Evolutionary conservation across 2,329 filamentous ascomycete genomes (phyloP).

Genomic region (Beauveria australis): DNA sequence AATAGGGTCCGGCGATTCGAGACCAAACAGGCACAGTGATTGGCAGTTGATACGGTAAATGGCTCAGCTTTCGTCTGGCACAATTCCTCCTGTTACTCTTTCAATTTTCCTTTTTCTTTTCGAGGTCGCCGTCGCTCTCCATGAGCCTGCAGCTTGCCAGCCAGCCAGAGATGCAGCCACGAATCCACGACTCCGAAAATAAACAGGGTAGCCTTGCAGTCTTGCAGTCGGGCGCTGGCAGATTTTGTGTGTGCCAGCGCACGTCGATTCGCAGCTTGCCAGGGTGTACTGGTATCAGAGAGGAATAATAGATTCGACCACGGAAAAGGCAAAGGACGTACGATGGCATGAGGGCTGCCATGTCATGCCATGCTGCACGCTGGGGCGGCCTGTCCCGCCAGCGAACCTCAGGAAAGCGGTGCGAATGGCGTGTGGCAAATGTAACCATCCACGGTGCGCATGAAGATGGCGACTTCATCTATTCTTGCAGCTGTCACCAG

Average conservation of each 20-base stretch:
- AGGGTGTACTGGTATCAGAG: too few relatives aligned
- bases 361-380: not conserved
- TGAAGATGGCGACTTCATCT: not conserved
- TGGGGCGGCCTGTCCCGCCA: not conserved
- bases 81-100: not conserved
- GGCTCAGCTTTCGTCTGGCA: not conserved
- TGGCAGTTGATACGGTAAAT: not conserved
- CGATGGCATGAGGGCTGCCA: too few relatives aligned
- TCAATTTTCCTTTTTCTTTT: not conserved
- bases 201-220: not conserved
- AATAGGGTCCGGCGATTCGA: not conserved
- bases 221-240: not conserved
- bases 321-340: too few relatives aligned
- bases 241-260: not conserved
- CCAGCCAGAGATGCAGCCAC: not conserved
- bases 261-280: not conserved
- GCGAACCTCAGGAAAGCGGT: not conserved
- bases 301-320: too few relatives aligned
- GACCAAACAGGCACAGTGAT: too few relatives aligned
- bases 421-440: not conserved
- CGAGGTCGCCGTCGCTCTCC: not conserved
- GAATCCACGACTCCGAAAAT: not conserved
- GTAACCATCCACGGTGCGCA: not conserved
- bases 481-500: not conserved
- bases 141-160: not conserved